phyloP scores from a whole-genome alignment of 83 land plant genomes.

The Larix sibirica region DNA sequence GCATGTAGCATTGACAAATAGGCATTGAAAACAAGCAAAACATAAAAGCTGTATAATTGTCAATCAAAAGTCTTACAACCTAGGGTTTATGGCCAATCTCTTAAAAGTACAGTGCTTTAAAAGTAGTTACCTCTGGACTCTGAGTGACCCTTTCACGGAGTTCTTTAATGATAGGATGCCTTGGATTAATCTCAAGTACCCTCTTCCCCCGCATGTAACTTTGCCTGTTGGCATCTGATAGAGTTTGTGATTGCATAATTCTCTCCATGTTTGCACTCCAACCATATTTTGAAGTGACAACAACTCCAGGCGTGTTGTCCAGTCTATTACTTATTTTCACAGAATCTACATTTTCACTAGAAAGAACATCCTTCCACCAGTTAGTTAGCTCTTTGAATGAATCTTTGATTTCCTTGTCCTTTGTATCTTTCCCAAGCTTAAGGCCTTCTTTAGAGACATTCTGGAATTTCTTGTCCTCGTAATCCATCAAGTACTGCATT shows the following conservation, averaged over 20 bases:
- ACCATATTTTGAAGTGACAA: conserved; percentile 96
- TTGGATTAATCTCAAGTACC: conserved; percentile 94
- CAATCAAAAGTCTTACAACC: no score
- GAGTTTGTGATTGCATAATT: conserved; percentile 94
- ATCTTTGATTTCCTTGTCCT: conserved; percentile 82
- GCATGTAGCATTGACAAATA: not conserved
- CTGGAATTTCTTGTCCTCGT: conserved; percentile 96
- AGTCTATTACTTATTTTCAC: conserved; percentile 93
- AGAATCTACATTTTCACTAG: conserved; percentile 79
- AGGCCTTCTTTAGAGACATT: conserved; percentile 98
- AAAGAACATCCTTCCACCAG: conserved; percentile 95
- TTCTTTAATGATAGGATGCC: conserved; percentile 96
- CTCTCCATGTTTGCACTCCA: conserved; percentile 99
- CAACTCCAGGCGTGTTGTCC: conserved; percentile 91
- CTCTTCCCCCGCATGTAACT: conserved; percentile 96
- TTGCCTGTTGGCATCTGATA: conserved; percentile 85
- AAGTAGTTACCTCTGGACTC: conserved; percentile 66
- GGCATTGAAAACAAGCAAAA: not conserved
- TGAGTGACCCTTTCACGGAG: conserved; percentile 74
- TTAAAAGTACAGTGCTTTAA: not conserved
- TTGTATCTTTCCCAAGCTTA: conserved; percentile 88
- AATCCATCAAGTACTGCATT: conserved; percentile 98
- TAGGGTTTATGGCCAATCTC: not conserved
- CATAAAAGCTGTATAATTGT: not conserved
- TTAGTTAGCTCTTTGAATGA: conserved; percentile 88